Percentiles rank a stretch among this genome's conserved stretches.
phyloP scores from a whole-genome alignment of 2,329 filamentous ascomycete genomes.

The Diaporthe humulicola region DNA sequence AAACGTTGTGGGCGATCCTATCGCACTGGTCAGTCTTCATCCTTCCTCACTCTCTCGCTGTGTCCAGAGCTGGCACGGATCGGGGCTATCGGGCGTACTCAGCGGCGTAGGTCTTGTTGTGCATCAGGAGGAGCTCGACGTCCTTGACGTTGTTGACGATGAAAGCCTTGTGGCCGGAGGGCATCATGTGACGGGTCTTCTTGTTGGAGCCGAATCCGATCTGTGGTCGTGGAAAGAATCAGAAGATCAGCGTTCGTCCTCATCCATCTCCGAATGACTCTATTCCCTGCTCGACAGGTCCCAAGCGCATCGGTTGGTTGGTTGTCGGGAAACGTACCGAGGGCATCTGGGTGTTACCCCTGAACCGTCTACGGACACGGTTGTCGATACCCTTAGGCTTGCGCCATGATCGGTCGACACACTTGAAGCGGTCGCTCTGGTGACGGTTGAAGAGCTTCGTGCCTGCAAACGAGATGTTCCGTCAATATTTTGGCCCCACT shows the following conservation, averaged over 20 bases:
- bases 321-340: slow-evolving; percentile 78
- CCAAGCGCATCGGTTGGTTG: not conserved
- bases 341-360: slow-evolving; percentile 95
- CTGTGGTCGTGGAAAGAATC: slow-evolving; percentile 61
- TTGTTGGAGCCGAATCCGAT: slow-evolving; percentile 99
- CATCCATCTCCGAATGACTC: not conserved
- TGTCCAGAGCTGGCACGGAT: not conserved
- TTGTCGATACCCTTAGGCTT: slow-evolving; percentile 99
- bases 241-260: slow-evolving; percentile 8
- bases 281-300: not conserved
- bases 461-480: slow-evolving; percentile 68
- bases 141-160: slow-evolving; percentile 97
- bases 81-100: slow-evolving; percentile 76
- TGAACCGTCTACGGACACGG: slow-evolving; percentile 96
- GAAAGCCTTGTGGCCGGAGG: slow-evolving; percentile 99
- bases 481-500: slow-evolving; percentile 53
- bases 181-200: slow-evolving; percentile 99
- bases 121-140: slow-evolving; percentile 98
- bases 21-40: slow-evolving; percentile 37
- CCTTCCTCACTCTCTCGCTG: not conserved
- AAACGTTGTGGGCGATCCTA: slow-evolving; percentile 98
- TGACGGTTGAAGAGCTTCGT: slow-evolving; percentile 96
- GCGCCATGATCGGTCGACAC: slow-evolving; percentile 92
- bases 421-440: slow-evolving; percentile 97
- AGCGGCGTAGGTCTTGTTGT: slow-evolving; percentile 99